phyloP scores from a whole-genome alignment of 768 basidiomycete species.

The Pluteus cervinus region DNA sequence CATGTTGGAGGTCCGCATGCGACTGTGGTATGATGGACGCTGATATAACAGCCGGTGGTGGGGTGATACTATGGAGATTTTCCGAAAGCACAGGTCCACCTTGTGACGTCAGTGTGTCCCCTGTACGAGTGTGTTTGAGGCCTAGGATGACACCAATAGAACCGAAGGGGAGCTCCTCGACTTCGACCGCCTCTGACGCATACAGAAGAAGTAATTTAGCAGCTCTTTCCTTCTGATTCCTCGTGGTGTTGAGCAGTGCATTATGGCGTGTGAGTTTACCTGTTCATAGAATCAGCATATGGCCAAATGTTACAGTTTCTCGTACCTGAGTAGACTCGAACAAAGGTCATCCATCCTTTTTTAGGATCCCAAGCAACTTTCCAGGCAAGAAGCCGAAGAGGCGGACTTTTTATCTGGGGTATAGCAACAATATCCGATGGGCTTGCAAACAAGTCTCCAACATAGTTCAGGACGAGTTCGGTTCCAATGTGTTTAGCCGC shows the following conservation, averaged over 20 bases:
- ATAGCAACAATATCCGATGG: slow-evolving; percentile 60
- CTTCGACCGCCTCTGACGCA: slow-evolving; percentile 69
- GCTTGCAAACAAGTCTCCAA: slow-evolving; percentile 73
- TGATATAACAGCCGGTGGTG: slow-evolving; percentile 83
- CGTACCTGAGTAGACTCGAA: slow-evolving; percentile 82
- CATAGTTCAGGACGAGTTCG: slow-evolving; percentile 74
- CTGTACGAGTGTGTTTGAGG: slow-evolving; percentile 78
- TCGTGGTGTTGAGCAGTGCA: slow-evolving; percentile 55
- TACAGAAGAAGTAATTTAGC: slow-evolving; percentile 76
- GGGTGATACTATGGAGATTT: slow-evolving; percentile 52
- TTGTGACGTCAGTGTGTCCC: slow-evolving; percentile 71
- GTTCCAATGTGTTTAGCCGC: slow-evolving; percentile 80
- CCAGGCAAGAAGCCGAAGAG: slow-evolving; percentile 72
- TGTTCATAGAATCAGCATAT: slow-evolving; percentile 17
- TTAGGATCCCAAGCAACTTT: slow-evolving; percentile 84
- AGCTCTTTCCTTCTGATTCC: slow-evolving; percentile 65
- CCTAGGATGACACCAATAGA: slow-evolving; percentile 83
- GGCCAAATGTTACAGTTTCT: slow-evolving; percentile 5
- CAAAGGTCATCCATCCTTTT: slow-evolving; percentile 89
- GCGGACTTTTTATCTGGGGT: slow-evolving; percentile 35
- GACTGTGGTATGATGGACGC: slow-evolving; percentile 77
- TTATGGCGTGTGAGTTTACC: slow-evolving; percentile 66
- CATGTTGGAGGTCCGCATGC: slow-evolving; percentile 70
- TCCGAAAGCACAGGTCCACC: slow-evolving; percentile 31
- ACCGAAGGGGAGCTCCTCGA: slow-evolving; percentile 74